phyloP scores from a whole-genome alignment of 345 rosid species.

The Syzygium grande region DNA sequence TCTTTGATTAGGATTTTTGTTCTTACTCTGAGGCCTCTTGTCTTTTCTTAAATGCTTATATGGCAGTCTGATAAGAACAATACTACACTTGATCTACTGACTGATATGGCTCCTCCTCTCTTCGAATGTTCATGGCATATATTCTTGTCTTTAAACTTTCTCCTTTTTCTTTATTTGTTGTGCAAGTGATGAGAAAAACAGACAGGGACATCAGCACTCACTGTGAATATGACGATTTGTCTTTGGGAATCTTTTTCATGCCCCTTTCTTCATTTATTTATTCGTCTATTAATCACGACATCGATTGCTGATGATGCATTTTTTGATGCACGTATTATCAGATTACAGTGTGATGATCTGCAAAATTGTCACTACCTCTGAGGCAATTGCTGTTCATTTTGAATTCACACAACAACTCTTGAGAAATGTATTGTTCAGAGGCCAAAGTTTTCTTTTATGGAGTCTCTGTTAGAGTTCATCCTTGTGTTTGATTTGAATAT shows the following conservation, averaged over 20 bases:
- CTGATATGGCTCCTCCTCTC: not conserved
- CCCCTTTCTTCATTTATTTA: not conserved
- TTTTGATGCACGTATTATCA: constrained; percentile 11
- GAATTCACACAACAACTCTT: not conserved
- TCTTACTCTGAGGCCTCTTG: not conserved
- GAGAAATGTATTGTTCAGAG: not conserved
- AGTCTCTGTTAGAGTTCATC: not conserved
- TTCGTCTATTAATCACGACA: not conserved
- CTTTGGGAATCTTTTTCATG: constrained; percentile 43
- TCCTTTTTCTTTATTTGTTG: not conserved
- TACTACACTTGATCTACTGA: not conserved
- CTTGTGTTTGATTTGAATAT: not conserved
- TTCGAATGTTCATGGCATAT: too few relatives aligned
- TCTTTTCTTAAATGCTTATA: not conserved
- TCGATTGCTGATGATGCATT: constrained; percentile 12
- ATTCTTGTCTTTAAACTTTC: not conserved
- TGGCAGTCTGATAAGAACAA: not conserved
- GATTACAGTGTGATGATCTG: constrained; percentile 3
- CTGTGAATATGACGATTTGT: constrained; percentile 18
- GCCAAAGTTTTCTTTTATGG: not conserved
- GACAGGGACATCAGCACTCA: constrained; percentile 78
- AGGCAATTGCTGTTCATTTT: not conserved
- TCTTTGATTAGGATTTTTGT: not conserved
- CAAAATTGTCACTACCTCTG: constrained; percentile 27
- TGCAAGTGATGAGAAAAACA: constrained; percentile 59